phyloP scores from a whole-genome alignment of 176 grass and related monocot genomes.

The Cymbopogon citratus region DNA sequence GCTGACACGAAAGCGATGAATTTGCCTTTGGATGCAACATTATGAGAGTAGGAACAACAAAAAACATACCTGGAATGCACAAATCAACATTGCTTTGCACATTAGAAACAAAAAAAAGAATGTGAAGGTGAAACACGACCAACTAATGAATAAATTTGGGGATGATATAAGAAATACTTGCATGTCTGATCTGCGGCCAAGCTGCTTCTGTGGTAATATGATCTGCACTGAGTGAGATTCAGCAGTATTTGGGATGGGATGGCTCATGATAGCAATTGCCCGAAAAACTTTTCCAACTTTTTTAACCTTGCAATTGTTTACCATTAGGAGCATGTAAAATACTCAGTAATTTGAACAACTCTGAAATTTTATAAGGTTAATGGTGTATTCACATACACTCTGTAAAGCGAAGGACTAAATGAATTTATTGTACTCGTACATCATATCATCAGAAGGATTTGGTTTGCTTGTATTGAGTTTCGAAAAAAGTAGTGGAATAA shows the following conservation, averaged over 20 bases:
- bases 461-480: not conserved
- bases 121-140: not conserved
- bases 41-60: constrained; percentile 90
- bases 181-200: constrained; percentile 94
- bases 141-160: not conserved
- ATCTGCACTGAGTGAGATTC: constrained; percentile 90
- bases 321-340: not conserved
- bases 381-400: not conserved
- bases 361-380: not conserved
- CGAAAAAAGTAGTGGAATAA: not conserved
- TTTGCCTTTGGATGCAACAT: constrained; percentile 90
- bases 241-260: constrained; percentile 82
- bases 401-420: not conserved
- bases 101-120: constrained; percentile 4
- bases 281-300: constrained; percentile 80
- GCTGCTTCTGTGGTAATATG: constrained; percentile 95
- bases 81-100: not conserved
- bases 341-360: not conserved
- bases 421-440: not conserved
- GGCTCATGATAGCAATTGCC: constrained; percentile 95
- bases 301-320: constrained; percentile 44
- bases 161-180: constrained; percentile 29
- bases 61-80: constrained; percentile 71
- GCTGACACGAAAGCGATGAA: constrained; percentile 87
- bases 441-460: not conserved